Evolutionary conservation across 768 basidiomycete species (phyloP).

Genomic region (Rhizopogon vesiculosus): DNA sequence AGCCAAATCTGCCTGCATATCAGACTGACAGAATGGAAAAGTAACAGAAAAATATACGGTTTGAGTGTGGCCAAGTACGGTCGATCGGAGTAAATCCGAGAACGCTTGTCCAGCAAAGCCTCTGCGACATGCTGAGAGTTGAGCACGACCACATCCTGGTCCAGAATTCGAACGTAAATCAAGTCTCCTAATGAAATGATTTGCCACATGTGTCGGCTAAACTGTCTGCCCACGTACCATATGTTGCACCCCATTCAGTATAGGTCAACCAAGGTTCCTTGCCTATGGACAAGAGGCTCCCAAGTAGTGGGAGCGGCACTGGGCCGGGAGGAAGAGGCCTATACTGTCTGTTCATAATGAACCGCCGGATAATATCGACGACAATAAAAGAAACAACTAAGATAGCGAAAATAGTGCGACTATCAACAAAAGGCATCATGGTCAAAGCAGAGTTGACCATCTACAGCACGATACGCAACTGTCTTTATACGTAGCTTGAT

Average conservation of each 20-base stretch:
- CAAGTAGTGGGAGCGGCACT: background rate
- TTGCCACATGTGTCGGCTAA: background rate
- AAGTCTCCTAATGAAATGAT: background rate
- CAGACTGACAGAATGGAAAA: background rate
- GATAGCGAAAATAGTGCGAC: background rate
- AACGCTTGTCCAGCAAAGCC: conserved; percentile 4
- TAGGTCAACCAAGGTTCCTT: conserved; percentile 2
- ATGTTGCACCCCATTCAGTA: background rate
- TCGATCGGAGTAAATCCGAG: conserved; percentile 3
- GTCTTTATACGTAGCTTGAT: too few species aligned
- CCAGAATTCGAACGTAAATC: background rate
- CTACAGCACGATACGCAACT: background rate
- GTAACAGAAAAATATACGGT: background rate
- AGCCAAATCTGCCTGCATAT: background rate
- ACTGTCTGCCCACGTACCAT: background rate
- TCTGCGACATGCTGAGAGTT: background rate
- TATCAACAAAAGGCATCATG: background rate
- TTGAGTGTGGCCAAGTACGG: background rate
- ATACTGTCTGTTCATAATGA: background rate
- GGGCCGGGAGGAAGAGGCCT: conserved; percentile 2
- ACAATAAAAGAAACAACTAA: background rate
- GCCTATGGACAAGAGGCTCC: background rate
- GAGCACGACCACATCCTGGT: background rate
- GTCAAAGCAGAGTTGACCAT: background rate
- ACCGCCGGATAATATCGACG: background rate